Evolutionary conservation across 1,139 yeast species (phyloP).

Genomic region (Wickerhamiella pararugosa): DNA sequence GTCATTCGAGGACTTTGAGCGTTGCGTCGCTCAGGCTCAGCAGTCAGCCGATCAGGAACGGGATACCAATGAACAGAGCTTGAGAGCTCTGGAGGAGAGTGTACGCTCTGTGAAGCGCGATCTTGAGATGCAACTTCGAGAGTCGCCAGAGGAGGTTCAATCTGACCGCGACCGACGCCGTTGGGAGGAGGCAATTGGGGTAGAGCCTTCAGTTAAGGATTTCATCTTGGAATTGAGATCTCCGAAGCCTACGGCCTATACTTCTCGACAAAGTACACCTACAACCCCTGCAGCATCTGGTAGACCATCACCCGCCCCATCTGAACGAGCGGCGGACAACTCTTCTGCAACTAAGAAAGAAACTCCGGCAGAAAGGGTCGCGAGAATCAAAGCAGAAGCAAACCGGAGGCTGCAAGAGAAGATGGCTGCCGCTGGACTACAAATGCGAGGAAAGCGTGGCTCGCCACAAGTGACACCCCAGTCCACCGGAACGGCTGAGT

Average conservation of each 20-base stretch:
- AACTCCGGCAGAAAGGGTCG: conserved; percentile 44
- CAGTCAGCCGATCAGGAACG: conserved; percentile 42
- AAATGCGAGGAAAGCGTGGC: conserved; percentile 25
- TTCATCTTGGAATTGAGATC: conserved; percentile 34
- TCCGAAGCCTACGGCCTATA: neutral
- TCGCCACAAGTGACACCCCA: neutral
- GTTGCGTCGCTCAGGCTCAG: conserved; percentile 39
- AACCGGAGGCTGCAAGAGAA: conserved; percentile 80
- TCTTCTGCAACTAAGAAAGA: conserved; percentile 13
- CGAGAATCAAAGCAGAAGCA: conserved; percentile 81
- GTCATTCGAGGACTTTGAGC: conserved; percentile 40
- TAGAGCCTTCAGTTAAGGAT: conserved; percentile 48
- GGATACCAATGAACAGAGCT: conserved; percentile 38
- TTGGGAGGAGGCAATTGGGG: conserved; percentile 81
- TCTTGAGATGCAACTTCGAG: conserved; percentile 29
- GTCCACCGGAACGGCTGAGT: too few species aligned
- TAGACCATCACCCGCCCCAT: neutral
- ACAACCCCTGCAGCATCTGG: neutral
- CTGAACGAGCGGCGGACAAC: conserved; percentile 2
- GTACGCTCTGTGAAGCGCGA: conserved; percentile 59
- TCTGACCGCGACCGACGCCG: conserved; percentile 46
- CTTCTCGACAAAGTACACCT: conserved; percentile 1
- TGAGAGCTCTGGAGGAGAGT: conserved; percentile 59
- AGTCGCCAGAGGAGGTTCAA: conserved; percentile 20
- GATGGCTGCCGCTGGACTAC: conserved; percentile 69